Conservation (phyloP, 2,329 filamentous ascomycete species). For the Calonectria leucothoes region DNA sequence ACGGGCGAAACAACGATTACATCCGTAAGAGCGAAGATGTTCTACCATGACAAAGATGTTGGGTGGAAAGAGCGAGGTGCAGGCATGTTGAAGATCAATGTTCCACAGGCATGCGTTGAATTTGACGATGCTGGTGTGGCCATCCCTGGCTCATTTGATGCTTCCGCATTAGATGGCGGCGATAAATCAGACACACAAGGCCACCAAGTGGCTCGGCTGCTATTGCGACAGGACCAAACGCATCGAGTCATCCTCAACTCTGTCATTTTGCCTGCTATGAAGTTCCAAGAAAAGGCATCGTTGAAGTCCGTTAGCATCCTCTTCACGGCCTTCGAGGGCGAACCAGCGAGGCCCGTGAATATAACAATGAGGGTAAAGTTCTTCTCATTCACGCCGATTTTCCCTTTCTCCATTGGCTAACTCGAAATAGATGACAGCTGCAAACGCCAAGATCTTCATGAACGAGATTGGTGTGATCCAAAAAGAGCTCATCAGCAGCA, state of each 20-base stretch:
- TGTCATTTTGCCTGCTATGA: constrained; percentile 80
- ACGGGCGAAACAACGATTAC: constrained; percentile 82
- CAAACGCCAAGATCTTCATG: constrained; percentile 64
- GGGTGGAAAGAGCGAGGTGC: constrained; percentile 92
- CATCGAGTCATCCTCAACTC: constrained; percentile 90
- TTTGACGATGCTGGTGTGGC: constrained; percentile 63
- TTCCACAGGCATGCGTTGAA: constrained; percentile 67
- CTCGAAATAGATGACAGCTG: constrained; percentile 61
- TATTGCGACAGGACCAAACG: constrained; percentile 93
- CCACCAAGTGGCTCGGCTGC: constrained; percentile 74
- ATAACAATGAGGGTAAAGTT: constrained; percentile 70
- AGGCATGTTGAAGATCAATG: constrained; percentile 88
- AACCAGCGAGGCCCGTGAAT: constrained; percentile 64
- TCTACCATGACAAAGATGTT: constrained; percentile 76
- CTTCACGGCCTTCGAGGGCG: constrained; percentile 72
- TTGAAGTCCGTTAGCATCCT: constrained; percentile 77
- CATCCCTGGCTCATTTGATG: constrained; percentile 67
- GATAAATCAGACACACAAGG: constrained; percentile 45
- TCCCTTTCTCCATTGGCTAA: constrained; percentile 9
- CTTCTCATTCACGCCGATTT: neutral
- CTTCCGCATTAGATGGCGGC: constrained; percentile 61
- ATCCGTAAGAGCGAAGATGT: constrained; percentile 85
- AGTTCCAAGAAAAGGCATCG: constrained; percentile 80
- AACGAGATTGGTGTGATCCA: constrained; percentile 63
- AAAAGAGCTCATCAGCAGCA: constrained; percentile 58